Evolutionary conservation across 345 rosid species (phyloP), one percentile per base, ranked within the genome.

Genomic region (Citrus maxima): DNA sequence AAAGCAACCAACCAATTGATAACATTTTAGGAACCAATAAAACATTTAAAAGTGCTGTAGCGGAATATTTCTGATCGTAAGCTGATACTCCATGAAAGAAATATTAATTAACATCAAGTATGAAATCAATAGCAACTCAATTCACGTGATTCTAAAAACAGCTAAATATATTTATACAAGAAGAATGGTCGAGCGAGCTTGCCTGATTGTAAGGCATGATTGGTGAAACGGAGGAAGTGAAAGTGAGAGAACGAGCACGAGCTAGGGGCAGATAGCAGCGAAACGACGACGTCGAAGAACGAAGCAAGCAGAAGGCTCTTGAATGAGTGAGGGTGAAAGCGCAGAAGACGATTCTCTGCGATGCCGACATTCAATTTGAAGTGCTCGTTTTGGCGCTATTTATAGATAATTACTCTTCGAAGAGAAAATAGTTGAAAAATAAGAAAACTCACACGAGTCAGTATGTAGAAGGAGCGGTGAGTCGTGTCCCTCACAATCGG

Each of bases 141-240:
- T 35, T 54, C n/a, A 65, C 63, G 32, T 13, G 40, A 71, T 71
- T 71, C 74, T 30, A 9, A 70, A 49, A 14, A 5, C 24, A 56
- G 38, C 75, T 35, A 55, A 55, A 22, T 13, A 13, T 46, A 46
- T 46, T 13, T 13, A 13, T 46, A 46, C 18, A 46, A 12, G 5
- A 32, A 18, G 59, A n/a, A 56, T n/a, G 59, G 37, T 72, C 72
- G 56, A 28, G 5, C 8, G 22, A 40, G 5, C 6, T 21, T 40
- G 86, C 95, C 87, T 86, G 84, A 32, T 85, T 76, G 49, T 56
- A 80, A 74, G 92, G 78, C 87, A 83, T 86, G 83, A 58, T 67
- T 19, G 64, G 28, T 12, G 69, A 72, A 77, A 77, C 24, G 3
- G 72, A 34, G 34, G 82, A 74, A 73, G 77, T 2, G 78, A 77